Evolutionary conservation across 1,284 basidiomycete genomes (phyloP).

Genomic region (Sanghuangporus sanghuang): DNA sequence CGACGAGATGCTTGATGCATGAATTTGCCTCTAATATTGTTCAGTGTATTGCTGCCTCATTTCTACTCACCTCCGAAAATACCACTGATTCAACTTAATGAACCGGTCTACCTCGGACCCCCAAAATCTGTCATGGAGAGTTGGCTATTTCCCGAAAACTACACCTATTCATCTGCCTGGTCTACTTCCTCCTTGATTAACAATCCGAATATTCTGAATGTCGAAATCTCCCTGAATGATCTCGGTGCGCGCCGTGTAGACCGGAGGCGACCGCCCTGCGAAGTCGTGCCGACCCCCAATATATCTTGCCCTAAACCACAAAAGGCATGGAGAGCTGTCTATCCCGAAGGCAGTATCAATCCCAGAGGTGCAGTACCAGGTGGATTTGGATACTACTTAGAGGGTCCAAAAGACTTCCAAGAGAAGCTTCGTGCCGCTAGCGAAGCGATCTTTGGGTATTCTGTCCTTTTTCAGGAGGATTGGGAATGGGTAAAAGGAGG

Average conservation of each 20-base stretch:
- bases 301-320: conserved; percentile 23
- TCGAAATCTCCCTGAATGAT: conserved; percentile 27
- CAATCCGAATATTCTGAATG: background rate
- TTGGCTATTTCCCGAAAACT: conserved; percentile 11
- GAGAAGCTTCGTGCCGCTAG: conserved; percentile 15
- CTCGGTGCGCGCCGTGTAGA: conserved; percentile 46
- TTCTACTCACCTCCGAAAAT: conserved; percentile 5
- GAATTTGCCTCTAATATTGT: background rate
- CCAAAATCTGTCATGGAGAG: conserved; percentile 1
- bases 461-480: conserved; percentile 25
- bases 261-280: conserved; percentile 33
- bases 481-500: conserved; percentile 27
- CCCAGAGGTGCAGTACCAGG: conserved; percentile 39
- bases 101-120: background rate
- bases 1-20: background rate
- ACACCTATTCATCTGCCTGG: conserved; percentile 9
- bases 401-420: conserved; percentile 20
- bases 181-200: conserved; percentile 9
- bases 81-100: background rate
- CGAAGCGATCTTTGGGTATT: conserved; percentile 25
- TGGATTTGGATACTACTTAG: conserved; percentile 26
- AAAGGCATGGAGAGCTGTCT: conserved; percentile 54
- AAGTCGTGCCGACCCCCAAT: conserved; percentile 32
- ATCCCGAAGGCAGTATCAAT: conserved; percentile 56
- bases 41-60: background rate